These are phyloP conservation scores for Calonectria pseudoturangicola DNA, from an alignment of 2,329 filamentous ascomycete species.

Conservation along the genomic window DNA sequence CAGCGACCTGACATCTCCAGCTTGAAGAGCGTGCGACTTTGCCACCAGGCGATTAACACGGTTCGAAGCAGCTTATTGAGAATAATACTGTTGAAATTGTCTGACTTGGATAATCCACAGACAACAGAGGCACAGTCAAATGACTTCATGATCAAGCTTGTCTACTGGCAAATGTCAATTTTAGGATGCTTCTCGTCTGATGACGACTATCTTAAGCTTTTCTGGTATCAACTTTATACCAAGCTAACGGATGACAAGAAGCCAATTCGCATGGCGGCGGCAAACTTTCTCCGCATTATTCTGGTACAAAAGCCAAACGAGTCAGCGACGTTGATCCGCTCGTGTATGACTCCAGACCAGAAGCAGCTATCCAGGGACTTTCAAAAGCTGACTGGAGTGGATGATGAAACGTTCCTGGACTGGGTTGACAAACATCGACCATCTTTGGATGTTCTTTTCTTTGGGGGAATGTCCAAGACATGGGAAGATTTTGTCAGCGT, in stretches of 20 bases:
- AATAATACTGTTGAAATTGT: conserved; percentile 86
- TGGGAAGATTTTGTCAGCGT: conserved; percentile 92
- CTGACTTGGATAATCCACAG: conserved; percentile 83
- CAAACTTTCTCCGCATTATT: conserved; percentile 92
- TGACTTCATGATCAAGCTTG: conserved; percentile 86
- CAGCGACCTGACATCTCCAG: conserved; percentile 87
- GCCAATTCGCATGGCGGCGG: conserved; percentile 83
- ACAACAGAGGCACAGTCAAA: conserved; percentile 77
- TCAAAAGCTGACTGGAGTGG: conserved; percentile 88
- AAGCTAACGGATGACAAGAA: conserved; percentile 85
- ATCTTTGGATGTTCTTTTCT: conserved; percentile 88
- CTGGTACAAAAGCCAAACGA: conserved; percentile 95
- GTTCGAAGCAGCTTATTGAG: conserved; percentile 87
- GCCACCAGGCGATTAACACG: conserved; percentile 85
- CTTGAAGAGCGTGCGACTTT: conserved; percentile 93
- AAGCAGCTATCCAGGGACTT: conserved; percentile 84
- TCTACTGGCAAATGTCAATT: conserved; percentile 97
- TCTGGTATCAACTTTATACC: conserved; percentile 95
- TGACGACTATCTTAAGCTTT: conserved; percentile 86
- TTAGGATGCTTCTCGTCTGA: conserved; percentile 86
- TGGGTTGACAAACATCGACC: conserved; percentile 91
- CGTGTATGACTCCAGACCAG: conserved; percentile 82
- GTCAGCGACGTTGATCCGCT: conserved; percentile 82
- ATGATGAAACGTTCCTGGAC: conserved; percentile 89
- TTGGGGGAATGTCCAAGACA: conserved; percentile 84